Conservation (phyloP, 2,329 filamentous ascomycete species). For the Chrysoporthe deuterocubensis region DNA sequence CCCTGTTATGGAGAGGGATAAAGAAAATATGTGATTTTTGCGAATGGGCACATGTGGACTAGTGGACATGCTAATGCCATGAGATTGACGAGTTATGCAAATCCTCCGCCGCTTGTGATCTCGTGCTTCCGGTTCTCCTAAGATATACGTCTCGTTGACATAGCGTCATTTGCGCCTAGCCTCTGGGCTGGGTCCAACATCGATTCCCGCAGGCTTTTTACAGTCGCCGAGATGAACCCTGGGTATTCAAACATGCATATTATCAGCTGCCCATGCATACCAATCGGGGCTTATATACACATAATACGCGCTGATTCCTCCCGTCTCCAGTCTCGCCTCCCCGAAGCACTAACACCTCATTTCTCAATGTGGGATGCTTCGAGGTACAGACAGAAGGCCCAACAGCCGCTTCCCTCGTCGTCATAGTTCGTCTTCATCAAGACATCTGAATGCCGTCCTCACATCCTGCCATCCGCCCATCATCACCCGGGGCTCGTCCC, state of each 20-base stretch:
- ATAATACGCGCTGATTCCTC: not conserved
- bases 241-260: conserved; percentile 26
- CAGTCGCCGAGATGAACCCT: not conserved
- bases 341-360: not conserved
- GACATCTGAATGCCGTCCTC: conserved; percentile 11
- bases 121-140: not conserved
- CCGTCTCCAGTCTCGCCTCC: not conserved
- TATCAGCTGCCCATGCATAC: conserved; percentile 15
- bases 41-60: conserved; percentile 2
- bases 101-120: not conserved
- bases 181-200: not conserved
- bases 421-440: conserved; percentile 24
- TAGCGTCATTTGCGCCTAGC: not conserved
- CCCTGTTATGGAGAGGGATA: not conserved
- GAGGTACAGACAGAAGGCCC: conserved; percentile 5
- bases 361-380: not conserved
- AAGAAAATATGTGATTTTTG: not conserved
- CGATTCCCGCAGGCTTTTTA: not conserved
- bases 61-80: conserved; percentile 14
- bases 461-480: not conserved
- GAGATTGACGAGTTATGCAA: not conserved
- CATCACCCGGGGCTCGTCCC: not conserved
- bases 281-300: conserved; percentile 20
- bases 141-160: not conserved
- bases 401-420: not conserved